Conservation (phyloP, 192 early-diverging fungal genomes). For the Tieghemiomyces parasiticus region DNA sequence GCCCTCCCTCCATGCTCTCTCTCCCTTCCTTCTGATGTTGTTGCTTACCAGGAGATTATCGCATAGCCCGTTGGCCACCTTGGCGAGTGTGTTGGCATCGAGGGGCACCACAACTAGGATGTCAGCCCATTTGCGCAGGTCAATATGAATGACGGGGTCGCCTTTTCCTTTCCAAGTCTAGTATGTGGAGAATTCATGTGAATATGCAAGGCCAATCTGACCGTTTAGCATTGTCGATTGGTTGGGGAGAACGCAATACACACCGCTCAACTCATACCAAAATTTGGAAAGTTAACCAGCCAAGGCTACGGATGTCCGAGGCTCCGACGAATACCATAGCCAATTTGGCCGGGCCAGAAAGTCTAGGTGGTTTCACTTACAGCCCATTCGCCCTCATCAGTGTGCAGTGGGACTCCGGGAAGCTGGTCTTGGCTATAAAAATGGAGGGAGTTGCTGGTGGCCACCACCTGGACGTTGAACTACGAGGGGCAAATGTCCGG, state of each 20-base stretch:
- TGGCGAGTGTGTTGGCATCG: constrained; percentile 88
- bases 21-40: too few species aligned
- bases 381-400: constrained; percentile 82
- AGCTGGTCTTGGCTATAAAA: constrained; percentile 56
- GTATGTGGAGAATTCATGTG: neutral
- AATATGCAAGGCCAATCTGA: neutral
- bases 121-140: constrained; percentile 91
- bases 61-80: constrained; percentile 77
- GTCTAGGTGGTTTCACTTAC: too few species aligned
- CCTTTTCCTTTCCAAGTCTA: constrained; percentile 62
- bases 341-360: too few species aligned
- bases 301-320: neutral
- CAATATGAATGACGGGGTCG: constrained; percentile 89
- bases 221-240: constrained; percentile 2
- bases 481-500: constrained; percentile 13
- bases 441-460: constrained; percentile 68
- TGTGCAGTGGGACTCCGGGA: constrained; percentile 38
- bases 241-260: neutral
- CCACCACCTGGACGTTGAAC: constrained; percentile 61
- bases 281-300: neutral
- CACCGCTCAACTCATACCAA: neutral
- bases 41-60: constrained; percentile 71
- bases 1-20: too few species aligned
- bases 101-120: constrained; percentile 76
- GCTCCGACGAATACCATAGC: neutral